A percentile compares a stretch with the other conserved stretches of the same genome.
Conservation (phyloP, 805 yeast species). For the Saturnispora quitensis region DNA sequence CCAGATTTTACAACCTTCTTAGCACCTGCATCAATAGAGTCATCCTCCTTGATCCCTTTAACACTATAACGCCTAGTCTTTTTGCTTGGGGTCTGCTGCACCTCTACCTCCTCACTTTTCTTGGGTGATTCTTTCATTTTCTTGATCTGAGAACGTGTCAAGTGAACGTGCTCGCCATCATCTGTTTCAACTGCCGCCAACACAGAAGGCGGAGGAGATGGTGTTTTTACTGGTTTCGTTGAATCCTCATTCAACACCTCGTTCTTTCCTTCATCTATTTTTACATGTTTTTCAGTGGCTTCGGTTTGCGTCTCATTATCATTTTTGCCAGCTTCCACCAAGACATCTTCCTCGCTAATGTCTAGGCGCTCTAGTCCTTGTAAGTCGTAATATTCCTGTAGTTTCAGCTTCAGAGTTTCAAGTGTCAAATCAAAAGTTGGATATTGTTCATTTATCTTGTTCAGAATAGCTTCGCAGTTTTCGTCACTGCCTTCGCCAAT, state of each 20-base stretch:
- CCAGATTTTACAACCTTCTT: background rate
- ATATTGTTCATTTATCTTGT: slow-evolving; percentile 16
- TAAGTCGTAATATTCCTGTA: slow-evolving; percentile 23
- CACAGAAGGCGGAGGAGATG: background rate
- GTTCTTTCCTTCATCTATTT: slow-evolving; percentile 2
- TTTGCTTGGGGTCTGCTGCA: background rate
- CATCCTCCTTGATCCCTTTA: background rate
- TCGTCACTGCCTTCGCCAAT: slow-evolving; percentile 17
- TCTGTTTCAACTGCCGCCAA: background rate
- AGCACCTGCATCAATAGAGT: background rate
- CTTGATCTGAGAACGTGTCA: background rate
- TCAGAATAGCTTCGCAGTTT: slow-evolving; percentile 12
- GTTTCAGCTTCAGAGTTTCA: slow-evolving; percentile 13
- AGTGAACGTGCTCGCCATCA: background rate
- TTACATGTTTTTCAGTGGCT: background rate
- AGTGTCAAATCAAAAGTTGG: slow-evolving; percentile 11
- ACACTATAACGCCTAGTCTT: background rate
- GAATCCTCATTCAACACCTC: background rate
- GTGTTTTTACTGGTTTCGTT: background rate
- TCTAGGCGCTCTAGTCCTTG: slow-evolving; percentile 21
- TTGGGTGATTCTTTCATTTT: slow-evolving; percentile 1
- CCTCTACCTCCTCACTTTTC: background rate
- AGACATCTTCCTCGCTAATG: background rate
- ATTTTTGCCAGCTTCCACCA: background rate
- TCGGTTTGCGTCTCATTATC: background rate